Base-by-base conservation (phyloP, 345 rosid species). In the Citrus hindsii region DNA sequence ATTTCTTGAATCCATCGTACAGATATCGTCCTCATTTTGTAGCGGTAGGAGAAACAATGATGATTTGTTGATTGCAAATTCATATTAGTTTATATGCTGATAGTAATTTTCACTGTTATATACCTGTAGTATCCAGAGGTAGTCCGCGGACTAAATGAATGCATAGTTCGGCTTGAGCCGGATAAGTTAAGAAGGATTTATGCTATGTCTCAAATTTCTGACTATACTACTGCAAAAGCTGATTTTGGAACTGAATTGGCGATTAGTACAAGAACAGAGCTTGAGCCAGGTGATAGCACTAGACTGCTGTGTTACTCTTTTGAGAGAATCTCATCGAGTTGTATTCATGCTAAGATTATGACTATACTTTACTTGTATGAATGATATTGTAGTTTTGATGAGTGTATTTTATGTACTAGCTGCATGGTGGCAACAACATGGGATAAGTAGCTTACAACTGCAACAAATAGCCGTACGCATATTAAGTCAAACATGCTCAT, bases 241-340 rank as follows among this genome's bases (percentile, higher is more conserved):
- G 86, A 83, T 79, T 86, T 86, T 67, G 88, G 88, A 71, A 85
- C 88, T 40, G 88, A 83, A 68, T 79, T 85, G 83, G 88, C 88
- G 10, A 71, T 83, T 33, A 82, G 82, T 58, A 83, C 88, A n/a
- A 87, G 88, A 85, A 69, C 65, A 48, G 90, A 82, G 77, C 86
- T 87, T 33, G 87, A 82, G 78, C 88, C 90, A 83, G 88, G 90
- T 87, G 71, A 79, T 76, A 62, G 13, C 64, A 69, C 59, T 71
- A 7, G 74, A 56, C 40, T 60, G 68, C 42, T 67, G 5, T 42
- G 53, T 67, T 53, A 40, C 51, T 58, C 35, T 12, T 48, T 30
- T 21, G 59, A 55, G 59, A 73, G 33, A 66, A 27, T 48, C n/a
- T 12, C 51, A 65, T 51, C 9, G 12, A 51, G 22, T 22, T n/a